Base-by-base conservation (phyloP, 192 early-diverging fungal genomes). In the Linnemannia elongata region DNA sequence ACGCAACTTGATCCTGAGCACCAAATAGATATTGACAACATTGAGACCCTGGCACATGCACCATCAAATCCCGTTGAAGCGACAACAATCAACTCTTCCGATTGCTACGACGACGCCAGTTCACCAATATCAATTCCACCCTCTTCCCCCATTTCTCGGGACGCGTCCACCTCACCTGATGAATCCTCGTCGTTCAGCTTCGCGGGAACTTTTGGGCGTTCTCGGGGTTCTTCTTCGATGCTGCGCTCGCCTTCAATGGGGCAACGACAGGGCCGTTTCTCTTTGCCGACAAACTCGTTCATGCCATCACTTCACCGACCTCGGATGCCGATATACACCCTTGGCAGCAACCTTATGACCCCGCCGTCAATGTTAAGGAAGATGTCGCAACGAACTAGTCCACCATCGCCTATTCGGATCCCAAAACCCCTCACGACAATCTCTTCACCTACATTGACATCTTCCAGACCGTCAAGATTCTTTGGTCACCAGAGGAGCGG, bases 301-400 rank as follows among this genome's bases (percentile, higher is more conserved):
- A 78, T 87, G 72, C 79, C 85, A 4, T 74, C 79, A 1, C 49
- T 87, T 24, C 79, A 77, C 12, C 85, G 85, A 10, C 12, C 75
- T 8, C 85, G 85, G 45, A 15, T 87, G 39, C 79, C 79, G 20
- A 81, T 79, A 52, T 77, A 81, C 47, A 49, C 75, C 15, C 57
- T 87, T 35, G 76, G 85, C 35, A 87, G 60, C 54, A 81, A 44
- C 33, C 75, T 81, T 8, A 81, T 87, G 85, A 81, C 79, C 4
- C 85, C 85, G 4, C 85, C 85, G 1, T 81, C 85, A 12, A 81
- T 87, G 79, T 72, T 81, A 9, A 87, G 49, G 44, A 87, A 72
- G 39, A 78, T 87, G 47, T 81, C 85, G 20, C 75, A 81, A 52
- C 63, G 85, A 18, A 39, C 24, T 33, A 81, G 41, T 12, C 76